phyloP scores from a whole-genome alignment of 1,139 yeast genomes.

The Torulaspora pretoriensis region DNA sequence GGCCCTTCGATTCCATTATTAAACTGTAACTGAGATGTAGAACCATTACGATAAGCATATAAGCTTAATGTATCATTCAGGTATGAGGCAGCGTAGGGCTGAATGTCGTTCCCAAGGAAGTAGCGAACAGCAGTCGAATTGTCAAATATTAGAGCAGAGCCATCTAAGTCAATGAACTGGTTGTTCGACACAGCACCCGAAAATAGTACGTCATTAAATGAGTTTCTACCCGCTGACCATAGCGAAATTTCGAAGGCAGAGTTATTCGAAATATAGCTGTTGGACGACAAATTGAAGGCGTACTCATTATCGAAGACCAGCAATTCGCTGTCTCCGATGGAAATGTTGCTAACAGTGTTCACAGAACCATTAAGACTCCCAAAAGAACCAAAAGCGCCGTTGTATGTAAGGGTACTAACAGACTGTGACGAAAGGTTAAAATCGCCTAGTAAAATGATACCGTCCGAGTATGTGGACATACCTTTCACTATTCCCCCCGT shows the following conservation, averaged over 20 bases:
- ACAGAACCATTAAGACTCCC: slow-evolving; percentile 17
- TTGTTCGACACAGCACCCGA: slow-evolving; percentile 36
- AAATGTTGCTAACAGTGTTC: slow-evolving; percentile 25
- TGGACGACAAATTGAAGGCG: slow-evolving; percentile 27
- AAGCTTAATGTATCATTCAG: slow-evolving; percentile 27
- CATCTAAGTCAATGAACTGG: slow-evolving; percentile 20
- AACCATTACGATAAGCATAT: slow-evolving; percentile 33
- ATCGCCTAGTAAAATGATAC: slow-evolving; percentile 25
- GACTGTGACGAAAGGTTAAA: slow-evolving; percentile 15
- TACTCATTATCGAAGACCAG: slow-evolving; percentile 25
- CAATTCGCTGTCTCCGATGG: slow-evolving; percentile 24
- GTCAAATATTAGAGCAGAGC: slow-evolving; percentile 15
- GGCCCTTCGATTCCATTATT: slow-evolving; percentile 7
- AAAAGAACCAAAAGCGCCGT: slow-evolving; percentile 33
- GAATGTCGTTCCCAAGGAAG: not conserved
- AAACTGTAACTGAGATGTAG: slow-evolving; percentile 42
- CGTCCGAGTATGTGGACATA: slow-evolving; percentile 21
- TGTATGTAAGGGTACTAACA: slow-evolving; percentile 24
- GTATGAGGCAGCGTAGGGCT: slow-evolving; percentile 27
- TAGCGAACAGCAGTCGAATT: slow-evolving; percentile 6
- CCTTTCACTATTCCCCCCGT: slow-evolving; percentile 21
- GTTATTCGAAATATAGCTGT: slow-evolving; percentile 16
- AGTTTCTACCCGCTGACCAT: slow-evolving; percentile 32
- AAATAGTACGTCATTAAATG: slow-evolving; percentile 34
- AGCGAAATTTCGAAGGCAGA: slow-evolving; percentile 31